Evolutionary conservation across 2,329 filamentous ascomycete species (phyloP), one percentile per base, ranked within the genome.

Genomic region (Ascochyta rabiei): DNA sequence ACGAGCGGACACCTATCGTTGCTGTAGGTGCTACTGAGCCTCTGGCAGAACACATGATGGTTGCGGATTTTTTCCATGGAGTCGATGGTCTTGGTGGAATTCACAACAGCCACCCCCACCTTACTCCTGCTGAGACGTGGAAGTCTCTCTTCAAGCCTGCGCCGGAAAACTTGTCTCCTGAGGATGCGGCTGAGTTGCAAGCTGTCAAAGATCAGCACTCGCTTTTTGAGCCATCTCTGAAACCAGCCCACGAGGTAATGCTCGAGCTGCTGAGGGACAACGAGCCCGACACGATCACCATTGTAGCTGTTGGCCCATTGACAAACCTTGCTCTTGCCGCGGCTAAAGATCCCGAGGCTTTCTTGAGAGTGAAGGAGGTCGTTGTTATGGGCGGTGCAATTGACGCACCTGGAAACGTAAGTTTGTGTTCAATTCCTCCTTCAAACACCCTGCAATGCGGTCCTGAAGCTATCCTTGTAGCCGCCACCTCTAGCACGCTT

Each of bases 351-450:
- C 88, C 93, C 0, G 91, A 93, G 75, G 88, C 92, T 0, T 97
- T 99, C 75, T 81, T 99, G 50, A 86, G 87, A 38, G 90, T 87
- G 43, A 96, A 96, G 74, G 92, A 98, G 75, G 84, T 99, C 3
- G 88, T 96, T 4, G 90, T 97, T 41, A 99, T 99, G 95, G 95
- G 93, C 55, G 95, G 95, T 56, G 88, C 90, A 21, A 84, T 99
- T 48, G 82, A 89, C 55, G 79, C 86, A 39, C 83, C 87, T 45
- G 95, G 95, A 64, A 99, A 99, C 75, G 79, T 82, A 74, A 68
- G 67, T 65, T 1, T 4, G 4, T 18, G 18, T 56, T 21, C 47
- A 30, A 15, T 33, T 21, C 21, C 23, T 42, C n/a, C 1, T 23
- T 12, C 24, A 44, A n/a, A 34, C 9, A 24, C 38, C 34, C 41